phyloP scores from a whole-genome alignment of 2,329 filamentous ascomycete genomes.

The Exophiala dermatitidis region DNA sequence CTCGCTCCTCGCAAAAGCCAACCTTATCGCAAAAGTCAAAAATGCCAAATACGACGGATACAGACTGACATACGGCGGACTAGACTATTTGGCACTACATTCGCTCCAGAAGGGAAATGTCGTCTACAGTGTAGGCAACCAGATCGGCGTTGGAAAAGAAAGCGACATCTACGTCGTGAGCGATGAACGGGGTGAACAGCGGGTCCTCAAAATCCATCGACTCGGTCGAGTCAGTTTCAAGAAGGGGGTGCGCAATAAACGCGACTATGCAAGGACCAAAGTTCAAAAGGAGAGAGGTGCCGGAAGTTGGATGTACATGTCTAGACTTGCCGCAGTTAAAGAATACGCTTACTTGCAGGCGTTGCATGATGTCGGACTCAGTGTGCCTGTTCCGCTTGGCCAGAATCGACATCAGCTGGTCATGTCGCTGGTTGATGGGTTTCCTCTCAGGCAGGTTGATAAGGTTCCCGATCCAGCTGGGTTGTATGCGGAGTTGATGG shows the following conservation, averaged over 20 bases:
- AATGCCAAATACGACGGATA: constrained; percentile 98
- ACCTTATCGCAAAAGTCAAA: constrained; percentile 84
- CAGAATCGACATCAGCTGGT: constrained; percentile 94
- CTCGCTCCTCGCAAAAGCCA: constrained; percentile 82
- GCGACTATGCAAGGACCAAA: constrained; percentile 79
- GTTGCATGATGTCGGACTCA: constrained; percentile 73
- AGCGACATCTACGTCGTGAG: constrained; percentile 95
- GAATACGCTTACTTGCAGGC: constrained; percentile 93
- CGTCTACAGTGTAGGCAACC: constrained; percentile 87
- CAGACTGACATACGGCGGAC: constrained; percentile 87
- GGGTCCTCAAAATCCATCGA: constrained; percentile 90
- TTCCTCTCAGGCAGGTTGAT: constrained; percentile 82
- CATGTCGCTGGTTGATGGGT: constrained; percentile 89
- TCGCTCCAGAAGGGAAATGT: constrained; percentile 71
- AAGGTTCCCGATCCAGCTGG: constrained; percentile 71
- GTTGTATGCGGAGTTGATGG: constrained; percentile 88
- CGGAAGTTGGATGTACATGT: constrained; percentile 98
- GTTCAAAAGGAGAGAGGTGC: constrained; percentile 41
- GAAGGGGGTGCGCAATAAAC: constrained; percentile 79
- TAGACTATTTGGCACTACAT: constrained; percentile 95
- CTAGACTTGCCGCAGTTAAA: constrained; percentile 81
- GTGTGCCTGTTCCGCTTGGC: constrained; percentile 77
- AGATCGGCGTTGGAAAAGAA: constrained; percentile 95
- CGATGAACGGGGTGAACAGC: constrained; percentile 65
- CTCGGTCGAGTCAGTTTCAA: constrained; percentile 94